These are phyloP conservation scores for Ocimum tenuiflorum DNA, from an alignment of 257 asterid species.

Conservation along the genomic window DNA sequence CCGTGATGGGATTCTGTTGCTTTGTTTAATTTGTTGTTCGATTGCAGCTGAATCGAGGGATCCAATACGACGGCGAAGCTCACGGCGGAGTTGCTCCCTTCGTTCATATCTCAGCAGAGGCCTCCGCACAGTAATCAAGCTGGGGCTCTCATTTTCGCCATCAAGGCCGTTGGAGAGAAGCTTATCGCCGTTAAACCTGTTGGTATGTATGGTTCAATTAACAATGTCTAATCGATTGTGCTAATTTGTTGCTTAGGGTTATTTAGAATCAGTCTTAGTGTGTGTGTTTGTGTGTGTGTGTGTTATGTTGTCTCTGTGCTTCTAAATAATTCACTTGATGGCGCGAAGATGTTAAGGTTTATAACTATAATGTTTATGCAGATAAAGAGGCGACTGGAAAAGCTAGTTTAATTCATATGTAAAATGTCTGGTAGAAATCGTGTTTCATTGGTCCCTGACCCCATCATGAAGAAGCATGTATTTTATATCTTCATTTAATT, in stretches of 20 bases:
- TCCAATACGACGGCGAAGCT: slow-evolving; percentile 88
- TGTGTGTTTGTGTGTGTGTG: background rate
- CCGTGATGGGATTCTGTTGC: background rate
- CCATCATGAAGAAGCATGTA: background rate
- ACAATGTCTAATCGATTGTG: too few relatives aligned
- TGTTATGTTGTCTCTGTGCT: too few relatives aligned
- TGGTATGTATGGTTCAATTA: too few relatives aligned
- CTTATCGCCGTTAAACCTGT: slow-evolving; percentile 83
- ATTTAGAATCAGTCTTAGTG: background rate
- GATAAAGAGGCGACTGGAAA: background rate
- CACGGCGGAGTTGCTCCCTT: slow-evolving; percentile 79
- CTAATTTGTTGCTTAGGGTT: background rate
- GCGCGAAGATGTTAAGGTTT: background rate
- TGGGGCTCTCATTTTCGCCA: slow-evolving; percentile 71
- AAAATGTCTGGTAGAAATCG: background rate
- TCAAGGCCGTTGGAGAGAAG: slow-evolving; percentile 72
- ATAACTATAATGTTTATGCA: background rate
- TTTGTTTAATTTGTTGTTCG: background rate
- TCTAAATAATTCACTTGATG: background rate
- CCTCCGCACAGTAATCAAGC: slow-evolving; percentile 78
- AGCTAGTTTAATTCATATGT: background rate
- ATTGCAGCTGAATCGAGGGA: slow-evolving; percentile 80
- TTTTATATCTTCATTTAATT: background rate
- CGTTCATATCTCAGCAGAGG: slow-evolving; percentile 93
- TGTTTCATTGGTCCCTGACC: background rate